Percentiles rank a stretch among this genome's conserved stretches.
Conservation (phyloP, 257 asterid species). For the Rubia yunnanensis region DNA sequence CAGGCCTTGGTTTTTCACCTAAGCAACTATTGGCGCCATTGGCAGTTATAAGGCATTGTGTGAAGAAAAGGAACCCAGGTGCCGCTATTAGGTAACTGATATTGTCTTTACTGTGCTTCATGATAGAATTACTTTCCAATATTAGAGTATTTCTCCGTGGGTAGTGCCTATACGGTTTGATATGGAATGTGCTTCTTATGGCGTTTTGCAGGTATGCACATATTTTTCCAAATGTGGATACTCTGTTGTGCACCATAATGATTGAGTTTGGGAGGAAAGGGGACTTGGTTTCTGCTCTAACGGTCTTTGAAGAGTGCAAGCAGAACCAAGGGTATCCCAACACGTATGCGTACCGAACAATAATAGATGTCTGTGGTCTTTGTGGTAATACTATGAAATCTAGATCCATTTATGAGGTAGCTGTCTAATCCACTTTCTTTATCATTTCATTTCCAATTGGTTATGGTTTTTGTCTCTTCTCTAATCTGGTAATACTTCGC, state of each 20-base stretch:
- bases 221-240: slow-evolving; percentile 40
- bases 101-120: not conserved
- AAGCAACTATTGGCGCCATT: slow-evolving; percentile 49
- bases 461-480: not conserved
- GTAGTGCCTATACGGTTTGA: not conserved
- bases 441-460: not conserved
- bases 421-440: not conserved
- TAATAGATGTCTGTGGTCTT: slow-evolving; percentile 92
- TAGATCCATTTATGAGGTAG: slow-evolving; percentile 77
- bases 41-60: slow-evolving; percentile 52
- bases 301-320: slow-evolving; percentile 64
- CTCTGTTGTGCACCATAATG: slow-evolving; percentile 56
- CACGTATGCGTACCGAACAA: slow-evolving; percentile 69
- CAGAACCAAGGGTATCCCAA: slow-evolving; percentile 44
- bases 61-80: slow-evolving; percentile 50
- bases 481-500: not conserved
- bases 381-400: slow-evolving; percentile 82
- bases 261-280: slow-evolving; percentile 78
- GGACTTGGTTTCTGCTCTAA: slow-evolving; percentile 62
- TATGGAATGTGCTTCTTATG: not conserved
- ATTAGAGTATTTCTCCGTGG: not conserved
- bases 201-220: slow-evolving; percentile 58
- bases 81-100: slow-evolving; percentile 58
- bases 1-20: slow-evolving; percentile 54
- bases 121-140: not conserved